phyloP scores from a whole-genome alignment of 1,284 basidiomycete genomes.

The Earliella scabrosa region DNA sequence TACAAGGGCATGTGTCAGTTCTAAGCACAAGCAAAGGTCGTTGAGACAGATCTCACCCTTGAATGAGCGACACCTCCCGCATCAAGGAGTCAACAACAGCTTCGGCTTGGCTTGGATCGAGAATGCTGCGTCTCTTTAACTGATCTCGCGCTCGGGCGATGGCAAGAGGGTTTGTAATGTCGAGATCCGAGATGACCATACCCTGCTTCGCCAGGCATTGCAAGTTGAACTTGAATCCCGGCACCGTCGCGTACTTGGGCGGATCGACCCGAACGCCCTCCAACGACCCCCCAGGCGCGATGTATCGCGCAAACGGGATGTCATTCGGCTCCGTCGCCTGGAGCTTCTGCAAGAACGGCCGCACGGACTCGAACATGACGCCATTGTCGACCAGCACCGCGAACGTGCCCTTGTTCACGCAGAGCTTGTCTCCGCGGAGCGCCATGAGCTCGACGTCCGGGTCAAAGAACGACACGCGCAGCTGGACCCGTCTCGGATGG shows the following conservation, averaged over 20 bases:
- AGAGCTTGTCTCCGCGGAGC: slow-evolving; percentile 26
- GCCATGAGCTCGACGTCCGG: slow-evolving; percentile 35
- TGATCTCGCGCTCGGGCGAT: slow-evolving; percentile 45
- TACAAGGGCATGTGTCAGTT: no score
- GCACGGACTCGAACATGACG: slow-evolving; percentile 35
- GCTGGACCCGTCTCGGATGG: slow-evolving; percentile 24
- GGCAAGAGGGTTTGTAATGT: slow-evolving; percentile 20
- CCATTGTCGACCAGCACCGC: slow-evolving; percentile 35
- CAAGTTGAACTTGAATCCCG: slow-evolving; percentile 33
- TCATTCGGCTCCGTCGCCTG: slow-evolving; percentile 33
- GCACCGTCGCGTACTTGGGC: slow-evolving; percentile 34
- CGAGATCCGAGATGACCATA: slow-evolving; percentile 22
- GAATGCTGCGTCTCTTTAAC: slow-evolving; percentile 49
- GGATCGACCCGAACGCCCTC: slow-evolving; percentile 18
- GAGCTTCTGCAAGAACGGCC: slow-evolving; percentile 35
- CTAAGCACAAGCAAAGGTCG: no score
- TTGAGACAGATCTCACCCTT: slow-evolving; percentile 55
- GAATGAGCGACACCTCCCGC: slow-evolving; percentile 66
- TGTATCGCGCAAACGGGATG: slow-evolving; percentile 33
- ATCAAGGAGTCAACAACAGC: slow-evolving; percentile 65
- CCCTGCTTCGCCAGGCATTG: slow-evolving; percentile 39
- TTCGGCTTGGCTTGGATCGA: slow-evolving; percentile 71
- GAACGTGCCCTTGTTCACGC: slow-evolving; percentile 25
- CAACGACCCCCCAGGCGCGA: slow-evolving; percentile 40
- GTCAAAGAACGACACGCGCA: slow-evolving; percentile 37